Evolutionary conservation across 257 asterid genomes (phyloP).

Genomic region (Scutellaria barbata): DNA sequence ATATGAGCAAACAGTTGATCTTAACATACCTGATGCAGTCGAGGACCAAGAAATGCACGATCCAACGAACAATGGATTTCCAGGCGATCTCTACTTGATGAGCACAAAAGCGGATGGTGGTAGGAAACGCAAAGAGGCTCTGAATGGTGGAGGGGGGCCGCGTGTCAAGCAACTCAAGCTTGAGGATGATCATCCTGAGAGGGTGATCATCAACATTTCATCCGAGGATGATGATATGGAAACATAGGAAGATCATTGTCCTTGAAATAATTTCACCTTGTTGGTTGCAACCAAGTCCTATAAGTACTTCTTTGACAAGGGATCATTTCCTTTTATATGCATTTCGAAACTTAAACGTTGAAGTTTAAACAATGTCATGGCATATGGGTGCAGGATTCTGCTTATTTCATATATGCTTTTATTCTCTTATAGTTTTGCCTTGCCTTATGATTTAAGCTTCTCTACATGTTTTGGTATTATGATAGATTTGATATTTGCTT

Average conservation of each 20-base stretch:
- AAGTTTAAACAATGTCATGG: slow-evolving; percentile 15
- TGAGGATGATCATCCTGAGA: slow-evolving; percentile 34
- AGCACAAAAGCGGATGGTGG: slow-evolving; percentile 31
- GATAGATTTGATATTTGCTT: slow-evolving; percentile 1
- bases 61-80: slow-evolving; percentile 24
- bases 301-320: slow-evolving; percentile 9
- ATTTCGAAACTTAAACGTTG: neutral
- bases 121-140: slow-evolving; percentile 65
- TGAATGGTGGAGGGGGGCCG: slow-evolving; percentile 41
- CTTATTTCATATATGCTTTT: neutral
- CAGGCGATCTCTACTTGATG: slow-evolving; percentile 30
- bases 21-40: slow-evolving; percentile 9
- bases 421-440: neutral
- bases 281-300: neutral
- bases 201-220: neutral
- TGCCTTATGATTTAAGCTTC: neutral
- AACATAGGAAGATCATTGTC: slow-evolving; percentile 37
- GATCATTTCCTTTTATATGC: slow-evolving; percentile 10
- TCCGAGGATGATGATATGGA: slow-evolving; percentile 55
- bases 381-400: neutral
- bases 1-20: slow-evolving; percentile 10
- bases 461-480: neutral
- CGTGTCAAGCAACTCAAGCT: slow-evolving; percentile 54
- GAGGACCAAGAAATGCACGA: slow-evolving; percentile 50
- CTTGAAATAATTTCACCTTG: slow-evolving; percentile 16